Base-by-base conservation (phyloP, 306 rosid species). In the Dryas drummondii region DNA sequence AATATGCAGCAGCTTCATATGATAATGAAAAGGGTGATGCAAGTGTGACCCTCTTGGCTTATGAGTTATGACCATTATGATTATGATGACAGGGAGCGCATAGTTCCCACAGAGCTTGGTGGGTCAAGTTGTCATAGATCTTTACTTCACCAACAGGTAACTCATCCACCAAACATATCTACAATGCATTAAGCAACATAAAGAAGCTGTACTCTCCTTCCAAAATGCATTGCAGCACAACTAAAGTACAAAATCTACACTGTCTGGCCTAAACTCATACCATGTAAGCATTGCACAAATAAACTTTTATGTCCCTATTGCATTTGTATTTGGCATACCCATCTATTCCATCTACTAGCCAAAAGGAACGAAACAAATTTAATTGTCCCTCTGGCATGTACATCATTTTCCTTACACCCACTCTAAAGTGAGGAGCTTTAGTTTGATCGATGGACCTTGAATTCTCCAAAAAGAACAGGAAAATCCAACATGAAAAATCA, bases 341-440 rank as follows among this genome's bases (percentile, higher is more conserved):
- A 19, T 47, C 63, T 13, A 46, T 70, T 42, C 58, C 46, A 40
- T 41, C 7, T 9, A 16, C 5, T 9, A n/a, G 47, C 17, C 42
- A 46, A 66, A 16, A 44, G 17, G 3, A n/a, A 60, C 9, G 40
- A 17, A 9, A 52, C 3, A 22, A 13, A 44, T 26, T 27, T 49
- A 71, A 2, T 53, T 55, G 44, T 19, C 42, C 55, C 63, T 71
- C 65, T 44, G 55, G 54, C 54, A 71, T 71, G 52, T 17, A 55
- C 65, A 55, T 19, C 54, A 71, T 32, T 71, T 19, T 53, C 74
- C 44, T 42, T n/a, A 8, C 40, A 32, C 72, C 59, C 59, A 68
- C 72, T 26, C 1, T 3, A 54, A 42, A 71, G 52, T 51, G 54
- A 70, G 17, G 17, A 55, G 42, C 75, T 71, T 55, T 22, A 64